A percentile compares a stretch with the other conserved stretches of the same genome.
phyloP scores from a whole-genome alignment of 176 grass and related monocot species.

The Eremochloa ophiuroides region DNA sequence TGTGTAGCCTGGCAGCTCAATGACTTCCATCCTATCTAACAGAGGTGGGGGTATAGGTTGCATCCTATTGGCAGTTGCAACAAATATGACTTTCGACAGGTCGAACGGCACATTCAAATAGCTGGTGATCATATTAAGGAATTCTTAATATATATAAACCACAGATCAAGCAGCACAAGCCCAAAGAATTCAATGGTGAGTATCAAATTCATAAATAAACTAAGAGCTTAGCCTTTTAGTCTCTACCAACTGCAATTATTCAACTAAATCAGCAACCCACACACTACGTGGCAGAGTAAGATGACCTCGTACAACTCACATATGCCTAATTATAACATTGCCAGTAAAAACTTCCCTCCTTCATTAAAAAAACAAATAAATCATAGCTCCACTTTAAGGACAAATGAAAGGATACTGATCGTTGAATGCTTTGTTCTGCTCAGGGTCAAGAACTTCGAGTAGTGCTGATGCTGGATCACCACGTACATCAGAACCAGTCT shows the following conservation, averaged over 20 bases:
- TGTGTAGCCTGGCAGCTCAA: slow-evolving; percentile 95
- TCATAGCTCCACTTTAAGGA: not conserved
- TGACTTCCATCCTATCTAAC: slow-evolving; percentile 97
- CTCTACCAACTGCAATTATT: not conserved
- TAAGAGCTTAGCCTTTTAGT: not conserved
- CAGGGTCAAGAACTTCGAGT: slow-evolving; percentile 97
- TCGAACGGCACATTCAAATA: slow-evolving; percentile 99
- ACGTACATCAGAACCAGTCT: slow-evolving; percentile 97
- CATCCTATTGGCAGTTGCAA: slow-evolving; percentile 91
- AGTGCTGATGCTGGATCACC: slow-evolving; percentile 97
- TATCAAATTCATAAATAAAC: slow-evolving; percentile 2
- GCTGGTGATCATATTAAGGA: slow-evolving; percentile 64
- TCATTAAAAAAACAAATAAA: not conserved
- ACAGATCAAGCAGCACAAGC: slow-evolving; percentile 1
- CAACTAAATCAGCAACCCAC: not conserved
- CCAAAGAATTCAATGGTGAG: not conserved
- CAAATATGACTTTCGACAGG: slow-evolving; percentile 95
- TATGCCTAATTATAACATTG: not conserved
- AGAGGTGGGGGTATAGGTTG: slow-evolving; percentile 90
- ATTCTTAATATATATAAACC: slow-evolving; percentile 4
- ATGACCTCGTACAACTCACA: not conserved
- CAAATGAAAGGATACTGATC: slow-evolving; percentile 90
- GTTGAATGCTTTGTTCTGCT: slow-evolving; percentile 92
- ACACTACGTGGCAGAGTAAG: not conserved
- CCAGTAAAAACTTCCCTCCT: not conserved